Base-by-base conservation (phyloP, 257 asterid species). In the Jacaranda copaia region DNA sequence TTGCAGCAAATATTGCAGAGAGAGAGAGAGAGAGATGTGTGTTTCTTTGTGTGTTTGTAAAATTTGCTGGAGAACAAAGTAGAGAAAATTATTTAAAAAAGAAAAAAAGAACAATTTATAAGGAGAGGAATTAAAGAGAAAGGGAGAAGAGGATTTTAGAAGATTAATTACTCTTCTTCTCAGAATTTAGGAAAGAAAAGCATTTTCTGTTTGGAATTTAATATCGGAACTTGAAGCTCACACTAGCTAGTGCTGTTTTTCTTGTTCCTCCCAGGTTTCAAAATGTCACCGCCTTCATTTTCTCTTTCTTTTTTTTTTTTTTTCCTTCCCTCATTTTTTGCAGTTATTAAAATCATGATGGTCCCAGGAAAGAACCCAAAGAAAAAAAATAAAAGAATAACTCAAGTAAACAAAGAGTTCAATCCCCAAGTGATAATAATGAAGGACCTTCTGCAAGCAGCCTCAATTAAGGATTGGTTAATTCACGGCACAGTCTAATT, bases 171-270 rank as follows among this genome's bases (percentile, higher is more conserved):
- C 14, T 35, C 4, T 39, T 49, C 74, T 32, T 82, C 80, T 62
- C 40, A 18, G 42, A 75, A 70, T 74, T 72, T 5, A 56, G 75
- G 32, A 75, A 70, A 56, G 75, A 19, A 75, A 70, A 58, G 36
- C 64, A 73, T 73, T 80, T 76, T 79, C 18, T 45, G 57, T 70
- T 69, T 81, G 84, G 83, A 77, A 73, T 68, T 85, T 66, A 64
- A 64, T 79, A 77, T 86, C 62, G 90, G 91, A 84, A 85, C 87
- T 88, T 86, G 92, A 83, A 82, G 71, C 89, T 84, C 83, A 80
- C 87, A 81, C 73, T 25, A 25, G 32, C 32, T 25, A 25, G 32
- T 72, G 62, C 25, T 72, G 15, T 38, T 39, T 25, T 25, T 25
- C 32, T 25, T 77, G 77, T 76, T 67, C 69, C 65, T 55, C 45